phyloP scores from a whole-genome alignment of 345 rosid genomes.

The Bruguiera gymnorhiza region DNA sequence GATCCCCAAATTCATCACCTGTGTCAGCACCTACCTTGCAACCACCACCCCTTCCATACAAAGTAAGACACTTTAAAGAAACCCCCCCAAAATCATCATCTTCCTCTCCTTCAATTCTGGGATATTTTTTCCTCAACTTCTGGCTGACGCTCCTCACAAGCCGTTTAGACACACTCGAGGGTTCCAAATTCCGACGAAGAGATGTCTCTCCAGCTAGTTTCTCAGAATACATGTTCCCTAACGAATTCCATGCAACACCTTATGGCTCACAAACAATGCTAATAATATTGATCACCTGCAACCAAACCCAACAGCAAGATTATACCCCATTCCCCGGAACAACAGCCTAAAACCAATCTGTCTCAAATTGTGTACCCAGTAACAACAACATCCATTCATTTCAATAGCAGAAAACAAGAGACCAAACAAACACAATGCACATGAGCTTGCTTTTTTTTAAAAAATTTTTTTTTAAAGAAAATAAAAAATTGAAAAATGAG shows the following conservation, averaged over 20 bases:
- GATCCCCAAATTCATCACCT: slow-evolving; percentile 73
- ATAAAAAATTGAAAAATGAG: too few relatives aligned
- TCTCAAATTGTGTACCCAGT: background rate
- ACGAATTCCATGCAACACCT: slow-evolving; percentile 11
- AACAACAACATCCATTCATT: too few relatives aligned
- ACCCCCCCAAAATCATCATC: slow-evolving; percentile 52
- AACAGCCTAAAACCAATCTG: background rate
- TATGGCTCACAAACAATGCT: slow-evolving; percentile 15
- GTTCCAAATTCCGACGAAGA: slow-evolving; percentile 61
- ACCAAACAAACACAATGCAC: too few relatives aligned
- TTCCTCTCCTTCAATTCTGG: slow-evolving; percentile 49
- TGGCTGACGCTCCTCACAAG: slow-evolving; percentile 75
- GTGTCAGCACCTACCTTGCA: slow-evolving; percentile 97
- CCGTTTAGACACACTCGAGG: slow-evolving; percentile 64
- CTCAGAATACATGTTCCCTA: slow-evolving; percentile 44
- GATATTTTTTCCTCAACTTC: slow-evolving; percentile 58
- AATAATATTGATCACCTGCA: slow-evolving; percentile 12
- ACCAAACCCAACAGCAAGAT: slow-evolving; percentile 9
- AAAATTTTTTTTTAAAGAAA: background rate
- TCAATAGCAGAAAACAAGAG: background rate
- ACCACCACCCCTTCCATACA: slow-evolving; percentile 76
- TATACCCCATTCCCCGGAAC: background rate
- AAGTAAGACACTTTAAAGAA: slow-evolving; percentile 60
- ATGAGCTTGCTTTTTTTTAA: too few relatives aligned
- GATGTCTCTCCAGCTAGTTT: slow-evolving; percentile 49